phyloP scores from a whole-genome alignment of 768 basidiomycete species.

The Phlebiopsis gigantea region DNA sequence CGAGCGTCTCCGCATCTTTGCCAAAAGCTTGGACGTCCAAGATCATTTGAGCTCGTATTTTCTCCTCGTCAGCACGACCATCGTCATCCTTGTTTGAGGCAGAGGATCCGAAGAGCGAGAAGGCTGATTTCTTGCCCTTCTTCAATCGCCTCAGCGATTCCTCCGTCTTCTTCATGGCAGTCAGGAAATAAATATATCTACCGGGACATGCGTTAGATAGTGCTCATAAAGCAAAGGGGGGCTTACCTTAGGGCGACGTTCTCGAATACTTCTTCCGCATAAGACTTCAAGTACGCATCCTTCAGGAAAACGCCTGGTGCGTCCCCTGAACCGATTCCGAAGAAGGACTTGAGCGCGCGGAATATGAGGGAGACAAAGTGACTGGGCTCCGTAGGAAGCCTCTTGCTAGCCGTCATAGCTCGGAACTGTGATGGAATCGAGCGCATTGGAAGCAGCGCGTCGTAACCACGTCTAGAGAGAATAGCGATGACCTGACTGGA shows the following conservation, averaged over 20 bases:
- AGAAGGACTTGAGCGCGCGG: slow-evolving; percentile 72
- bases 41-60: slow-evolving; percentile 80
- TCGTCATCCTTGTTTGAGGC: slow-evolving; percentile 54
- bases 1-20: slow-evolving; percentile 65
- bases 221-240: neutral
- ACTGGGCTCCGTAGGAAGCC: slow-evolving; percentile 71
- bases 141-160: slow-evolving; percentile 83
- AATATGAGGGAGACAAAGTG: slow-evolving; percentile 81
- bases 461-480: slow-evolving; percentile 76
- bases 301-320: slow-evolving; percentile 58
- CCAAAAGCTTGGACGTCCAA: slow-evolving; percentile 84
- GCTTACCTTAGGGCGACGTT: slow-evolving; percentile 59
- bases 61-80: slow-evolving; percentile 74
- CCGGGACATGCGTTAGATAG: neutral
- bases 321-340: slow-evolving; percentile 52
- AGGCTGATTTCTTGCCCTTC: slow-evolving; percentile 75
- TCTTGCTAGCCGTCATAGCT: slow-evolving; percentile 67
- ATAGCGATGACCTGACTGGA: slow-evolving; percentile 63
- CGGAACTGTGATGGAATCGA: slow-evolving; percentile 90
- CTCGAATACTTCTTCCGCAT: slow-evolving; percentile 64
- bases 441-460: slow-evolving; percentile 77
- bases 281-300: slow-evolving; percentile 43
- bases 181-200: slow-evolving; percentile 78
- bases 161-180: slow-evolving; percentile 87
- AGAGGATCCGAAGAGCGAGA: slow-evolving; percentile 71